phyloP scores from a whole-genome alignment of 192 early-diverging fungal genomes.

The Entomortierella parvispora region DNA sequence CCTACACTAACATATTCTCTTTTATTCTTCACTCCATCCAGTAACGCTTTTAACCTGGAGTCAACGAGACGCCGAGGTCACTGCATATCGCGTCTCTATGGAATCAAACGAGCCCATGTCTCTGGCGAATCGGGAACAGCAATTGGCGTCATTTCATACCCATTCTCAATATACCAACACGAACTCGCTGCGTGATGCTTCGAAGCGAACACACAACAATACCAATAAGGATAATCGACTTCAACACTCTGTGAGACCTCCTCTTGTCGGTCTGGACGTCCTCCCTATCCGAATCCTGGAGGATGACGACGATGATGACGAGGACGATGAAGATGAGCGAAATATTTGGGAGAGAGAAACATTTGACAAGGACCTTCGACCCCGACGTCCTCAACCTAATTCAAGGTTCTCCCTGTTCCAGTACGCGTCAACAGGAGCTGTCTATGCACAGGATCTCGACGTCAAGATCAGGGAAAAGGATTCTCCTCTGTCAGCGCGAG shows the following conservation, averaged over 20 bases:
- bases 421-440: conserved; percentile 25
- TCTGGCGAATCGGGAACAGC: conserved; percentile 13
- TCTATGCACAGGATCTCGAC: conserved; percentile 37
- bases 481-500: background rate
- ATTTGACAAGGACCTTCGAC: too few relatives aligned
- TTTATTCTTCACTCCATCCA: background rate
- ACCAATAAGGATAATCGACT: background rate
- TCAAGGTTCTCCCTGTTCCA: conserved; percentile 28
- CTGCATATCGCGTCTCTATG: conserved; percentile 25
- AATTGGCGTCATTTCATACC: conserved; percentile 25
- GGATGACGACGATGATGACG: background rate
- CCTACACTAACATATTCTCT: background rate
- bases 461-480: conserved; percentile 6
- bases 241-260: conserved; percentile 21
- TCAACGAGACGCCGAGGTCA: conserved; percentile 19
- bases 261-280: conserved; percentile 13
- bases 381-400: too few relatives aligned
- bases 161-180: conserved; percentile 40
- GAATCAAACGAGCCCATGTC: conserved; percentile 14
- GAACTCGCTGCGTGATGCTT: conserved; percentile 19
- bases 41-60: conserved; percentile 21
- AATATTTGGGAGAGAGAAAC: too few relatives aligned
- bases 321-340: background rate
- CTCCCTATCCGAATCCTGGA: conserved; percentile 3
- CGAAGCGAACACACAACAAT: background rate